A percentile compares a stretch with the other conserved stretches of the same genome.
phyloP scores from a whole-genome alignment of 2,329 filamentous ascomycete genomes.

The Domatiomyces catenatus region DNA sequence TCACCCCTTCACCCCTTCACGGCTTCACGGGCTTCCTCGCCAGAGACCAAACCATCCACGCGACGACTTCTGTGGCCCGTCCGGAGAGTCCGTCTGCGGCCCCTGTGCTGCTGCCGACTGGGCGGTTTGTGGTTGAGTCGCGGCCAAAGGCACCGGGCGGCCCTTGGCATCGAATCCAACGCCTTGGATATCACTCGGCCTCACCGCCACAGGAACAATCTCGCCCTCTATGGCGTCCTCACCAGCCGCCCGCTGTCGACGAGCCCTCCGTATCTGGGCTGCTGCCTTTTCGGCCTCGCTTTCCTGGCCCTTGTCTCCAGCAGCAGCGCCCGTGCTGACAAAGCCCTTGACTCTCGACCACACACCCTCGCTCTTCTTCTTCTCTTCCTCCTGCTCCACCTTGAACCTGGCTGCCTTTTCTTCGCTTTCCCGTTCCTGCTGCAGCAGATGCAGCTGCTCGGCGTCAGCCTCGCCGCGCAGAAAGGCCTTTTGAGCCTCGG shows the following conservation, averaged over 20 bases:
- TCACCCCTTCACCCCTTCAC: no score
- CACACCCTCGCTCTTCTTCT: slow-evolving; percentile 23
- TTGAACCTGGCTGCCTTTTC: slow-evolving; percentile 29
- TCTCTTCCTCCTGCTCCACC: slow-evolving; percentile 25
- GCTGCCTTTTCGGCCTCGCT: slow-evolving; percentile 5
- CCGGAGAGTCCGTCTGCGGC: neutral
- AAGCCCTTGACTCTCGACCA: slow-evolving; percentile 13
- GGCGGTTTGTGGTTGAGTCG: slow-evolving; percentile 4
- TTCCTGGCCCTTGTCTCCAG: slow-evolving; percentile 11
- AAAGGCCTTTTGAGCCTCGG: slow-evolving; percentile 28
- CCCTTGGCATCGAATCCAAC: slow-evolving; percentile 17
- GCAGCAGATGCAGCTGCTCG: slow-evolving; percentile 29
- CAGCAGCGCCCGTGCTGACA: slow-evolving; percentile 4
- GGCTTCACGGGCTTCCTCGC: neutral
- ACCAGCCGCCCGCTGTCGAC: slow-evolving; percentile 1
- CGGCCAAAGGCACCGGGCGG: slow-evolving; percentile 13
- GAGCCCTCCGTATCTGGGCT: slow-evolving; percentile 2
- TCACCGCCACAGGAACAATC: slow-evolving; percentile 4
- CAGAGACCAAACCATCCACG: neutral
- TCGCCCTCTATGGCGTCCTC: slow-evolving; percentile 8
- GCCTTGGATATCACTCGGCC: slow-evolving; percentile 9
- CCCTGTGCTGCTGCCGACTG: neutral
- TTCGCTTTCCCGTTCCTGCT: slow-evolving; percentile 30
- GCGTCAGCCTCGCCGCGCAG: slow-evolving; percentile 25
- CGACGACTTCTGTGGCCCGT: neutral